Percentiles rank a stretch among this genome's conserved stretches.
Conservation (phyloP, 2,329 filamentous ascomycete species). For the Daldinia eschscholtzii region DNA sequence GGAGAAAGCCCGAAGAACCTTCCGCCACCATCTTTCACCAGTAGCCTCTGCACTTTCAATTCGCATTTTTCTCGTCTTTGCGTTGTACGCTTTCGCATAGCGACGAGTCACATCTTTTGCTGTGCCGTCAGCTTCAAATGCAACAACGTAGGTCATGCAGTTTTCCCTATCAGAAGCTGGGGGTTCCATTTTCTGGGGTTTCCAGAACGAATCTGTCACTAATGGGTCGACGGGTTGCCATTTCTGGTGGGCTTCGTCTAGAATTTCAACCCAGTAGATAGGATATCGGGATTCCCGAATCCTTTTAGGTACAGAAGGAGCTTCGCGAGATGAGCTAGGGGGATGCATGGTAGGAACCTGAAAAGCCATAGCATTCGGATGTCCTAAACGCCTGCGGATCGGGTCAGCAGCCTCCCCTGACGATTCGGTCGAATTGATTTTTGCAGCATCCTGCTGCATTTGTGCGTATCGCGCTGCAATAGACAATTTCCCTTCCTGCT, state of each 20-base stretch:
- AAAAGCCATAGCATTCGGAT: conserved; percentile 67
- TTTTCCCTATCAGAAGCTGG: conserved; percentile 83
- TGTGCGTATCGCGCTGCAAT: conserved; percentile 56
- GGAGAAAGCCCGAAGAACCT: conserved; percentile 63
- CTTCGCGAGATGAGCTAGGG: conserved; percentile 51
- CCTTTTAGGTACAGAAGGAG: conserved; percentile 55
- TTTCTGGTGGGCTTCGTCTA: conserved; percentile 87
- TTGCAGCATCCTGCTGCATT: conserved; percentile 53
- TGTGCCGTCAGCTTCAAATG: conserved; percentile 83
- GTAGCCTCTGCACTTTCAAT: conserved; percentile 72
- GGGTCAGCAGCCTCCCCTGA: conserved; percentile 51
- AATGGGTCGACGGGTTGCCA: conserved; percentile 92
- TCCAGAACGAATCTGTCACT: conserved; percentile 81
- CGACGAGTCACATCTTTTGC: conserved; percentile 88
- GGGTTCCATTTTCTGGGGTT: conserved; percentile 82
- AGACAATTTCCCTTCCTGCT: conserved; percentile 49
- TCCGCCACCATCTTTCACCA: conserved; percentile 67
- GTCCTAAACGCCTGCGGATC: conserved; percentile 63
- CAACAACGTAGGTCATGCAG: conserved; percentile 83
- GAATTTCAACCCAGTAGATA: conserved; percentile 94
- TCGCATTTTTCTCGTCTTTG: conserved; percentile 86
- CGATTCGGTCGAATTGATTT: conserved; percentile 52
- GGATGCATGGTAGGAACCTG: conserved; percentile 60
- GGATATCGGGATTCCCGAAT: conserved; percentile 81
- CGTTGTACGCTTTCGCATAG: conserved; percentile 89